Conservation (phyloP, 768 basidiomycete genomes). For the Tulasnella sp. region DNA sequence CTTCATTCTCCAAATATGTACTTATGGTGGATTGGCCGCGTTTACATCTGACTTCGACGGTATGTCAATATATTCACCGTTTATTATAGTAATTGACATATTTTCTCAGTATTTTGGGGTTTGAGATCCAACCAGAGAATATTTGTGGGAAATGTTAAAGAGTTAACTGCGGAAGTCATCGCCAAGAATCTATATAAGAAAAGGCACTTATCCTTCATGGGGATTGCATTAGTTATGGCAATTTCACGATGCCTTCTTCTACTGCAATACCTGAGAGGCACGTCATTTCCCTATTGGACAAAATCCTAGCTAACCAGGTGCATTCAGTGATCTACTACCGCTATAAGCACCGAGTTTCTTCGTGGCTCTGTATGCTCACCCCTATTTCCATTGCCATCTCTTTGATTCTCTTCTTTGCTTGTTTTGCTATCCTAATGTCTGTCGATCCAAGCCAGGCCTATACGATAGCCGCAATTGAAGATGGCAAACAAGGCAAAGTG, state of each 20-base stretch:
- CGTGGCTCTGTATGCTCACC: neutral
- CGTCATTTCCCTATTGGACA: too few species aligned
- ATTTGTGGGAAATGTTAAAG: neutral
- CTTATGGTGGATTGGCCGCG: neutral
- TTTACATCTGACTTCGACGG: too few species aligned
- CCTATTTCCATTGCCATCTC: neutral
- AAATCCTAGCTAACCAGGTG: too few species aligned
- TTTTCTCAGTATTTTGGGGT: too few species aligned
- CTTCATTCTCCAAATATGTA: neutral
- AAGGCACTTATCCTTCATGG: neutral
- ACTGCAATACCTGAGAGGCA: neutral
- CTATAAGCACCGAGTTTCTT: neutral
- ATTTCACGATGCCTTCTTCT: neutral
- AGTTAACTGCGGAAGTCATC: neutral
- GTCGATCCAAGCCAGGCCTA: neutral
- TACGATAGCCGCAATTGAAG: too few species aligned
- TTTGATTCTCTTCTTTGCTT: neutral
- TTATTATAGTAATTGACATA: too few species aligned
- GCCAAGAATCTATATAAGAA: too few species aligned
- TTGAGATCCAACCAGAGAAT: too few species aligned
- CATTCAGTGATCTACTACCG: neutral
- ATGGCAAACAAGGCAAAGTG: too few species aligned
- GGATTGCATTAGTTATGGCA: neutral
- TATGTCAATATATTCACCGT: too few species aligned
- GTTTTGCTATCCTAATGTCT: neutral